Base-by-base conservation (phyloP, 1,284 basidiomycete genomes). In the Cystobasidium pallidum region DNA sequence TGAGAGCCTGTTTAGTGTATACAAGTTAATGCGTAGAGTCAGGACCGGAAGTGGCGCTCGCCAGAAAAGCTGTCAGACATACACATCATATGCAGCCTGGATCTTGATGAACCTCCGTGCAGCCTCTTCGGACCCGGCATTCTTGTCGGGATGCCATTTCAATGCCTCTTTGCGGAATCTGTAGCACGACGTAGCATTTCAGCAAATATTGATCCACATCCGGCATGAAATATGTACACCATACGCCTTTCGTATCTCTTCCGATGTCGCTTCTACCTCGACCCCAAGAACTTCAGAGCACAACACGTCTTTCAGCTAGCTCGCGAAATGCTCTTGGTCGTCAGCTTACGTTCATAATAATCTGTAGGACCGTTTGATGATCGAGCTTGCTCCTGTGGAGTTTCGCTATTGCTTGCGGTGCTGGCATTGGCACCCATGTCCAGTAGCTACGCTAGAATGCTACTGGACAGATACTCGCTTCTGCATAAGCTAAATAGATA, bases 1-100 rank as follows among this genome's bases (percentile, higher is more conserved):
- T 77, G 90, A 92, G 45, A 94, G 84, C 67, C 68, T 71, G 58
- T 10, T 45, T 90, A 92, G 73, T 62, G 26, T 55, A 61, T 61
- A 59, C 21, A 45, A 3, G 52, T 51, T 57, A 49, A 57, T 36
- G 76, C 17, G 15, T 58, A 34, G 24, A 21, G 26, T n/a, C n/a
- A n/a, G n/a, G n/a, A n/a, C n/a, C n/a, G n/a, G n/a, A n/a, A n/a
- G n/a, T n/a, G n/a, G n/a, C n/a, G n/a, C n/a, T n/a, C n/a, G n/a
- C n/a, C n/a, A n/a, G n/a, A n/a, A n/a, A n/a, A n/a, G n/a, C n/a
- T n/a, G n/a, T n/a, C n/a, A n/a, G n/a, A n/a, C 68, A 30, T 67
- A 64, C 72, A 89, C 94, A 85, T 98, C 95, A 79, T 97, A 98
- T 0, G 95, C 95, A 77, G 94, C 91, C 78, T 97, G 94, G 17